A percentile compares a stretch with the other conserved stretches of the same genome.
Conservation (phyloP, 2,329 filamentous ascomycete genomes). For the Ophiosphaerella herpotricha region DNA sequence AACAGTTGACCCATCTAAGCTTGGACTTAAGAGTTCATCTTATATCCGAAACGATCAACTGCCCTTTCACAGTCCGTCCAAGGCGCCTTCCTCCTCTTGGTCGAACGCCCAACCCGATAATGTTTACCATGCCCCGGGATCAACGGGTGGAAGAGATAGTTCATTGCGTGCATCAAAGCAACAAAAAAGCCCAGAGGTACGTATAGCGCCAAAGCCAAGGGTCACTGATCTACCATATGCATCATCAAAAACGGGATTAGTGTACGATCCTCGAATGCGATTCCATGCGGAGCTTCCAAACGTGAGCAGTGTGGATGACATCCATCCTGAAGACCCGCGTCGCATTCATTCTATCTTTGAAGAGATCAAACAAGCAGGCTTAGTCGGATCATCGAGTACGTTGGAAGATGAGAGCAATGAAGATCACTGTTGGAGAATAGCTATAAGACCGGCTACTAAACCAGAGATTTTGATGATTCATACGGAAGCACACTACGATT, state of each 20-base stretch:
- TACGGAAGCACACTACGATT: slow-evolving; percentile 74
- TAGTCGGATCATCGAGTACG: slow-evolving; percentile 68
- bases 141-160: slow-evolving; percentile 31
- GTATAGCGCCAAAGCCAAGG: slow-evolving; percentile 39
- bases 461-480: slow-evolving; percentile 84
- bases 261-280: slow-evolving; percentile 93
- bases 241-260: slow-evolving; percentile 50
- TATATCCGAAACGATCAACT: slow-evolving; percentile 29
- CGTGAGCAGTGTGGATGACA: slow-evolving; percentile 61
- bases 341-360: slow-evolving; percentile 93
- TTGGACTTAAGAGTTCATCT: slow-evolving; percentile 18
- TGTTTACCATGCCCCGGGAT: slow-evolving; percentile 8
- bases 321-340: slow-evolving; percentile 92
- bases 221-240: slow-evolving; percentile 40
- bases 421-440: slow-evolving; percentile 69
- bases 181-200: slow-evolving; percentile 29
- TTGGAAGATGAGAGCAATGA: slow-evolving; percentile 52
- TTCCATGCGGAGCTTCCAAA: slow-evolving; percentile 77
- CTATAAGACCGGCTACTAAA: slow-evolving; percentile 74
- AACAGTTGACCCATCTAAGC: slow-evolving; percentile 37
- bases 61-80: slow-evolving; percentile 30
- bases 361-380: slow-evolving; percentile 78
- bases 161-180: slow-evolving; percentile 15
- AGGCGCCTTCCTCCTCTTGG: slow-evolving; percentile 12
- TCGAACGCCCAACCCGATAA: slow-evolving; percentile 6